Evolutionary conservation across 2,329 filamentous ascomycete species (phyloP).

Genomic region (Diaporthe sp.): DNA sequence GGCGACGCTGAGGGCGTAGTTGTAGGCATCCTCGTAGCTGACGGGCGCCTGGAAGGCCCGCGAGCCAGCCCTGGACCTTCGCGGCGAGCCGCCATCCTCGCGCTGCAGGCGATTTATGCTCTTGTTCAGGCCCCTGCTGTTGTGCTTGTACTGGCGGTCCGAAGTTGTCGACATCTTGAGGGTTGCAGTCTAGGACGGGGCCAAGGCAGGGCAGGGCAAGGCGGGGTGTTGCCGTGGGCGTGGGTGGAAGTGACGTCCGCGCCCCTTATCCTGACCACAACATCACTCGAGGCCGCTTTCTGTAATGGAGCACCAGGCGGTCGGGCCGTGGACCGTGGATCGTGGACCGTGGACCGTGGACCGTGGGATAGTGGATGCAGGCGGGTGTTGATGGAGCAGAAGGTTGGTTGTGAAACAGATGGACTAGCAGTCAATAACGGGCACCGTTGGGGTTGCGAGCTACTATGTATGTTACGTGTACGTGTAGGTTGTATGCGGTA

Average conservation of each 20-base stretch:
- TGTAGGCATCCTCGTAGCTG: conserved; percentile 86
- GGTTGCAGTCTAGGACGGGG: background rate
- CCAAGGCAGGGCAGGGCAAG: background rate
- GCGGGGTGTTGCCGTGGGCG: conserved; percentile 35
- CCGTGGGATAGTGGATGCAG: background rate
- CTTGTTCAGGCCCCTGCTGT: conserved; percentile 59
- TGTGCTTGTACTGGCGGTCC: conserved; percentile 61
- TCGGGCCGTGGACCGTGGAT: background rate
- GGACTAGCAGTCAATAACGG: background rate
- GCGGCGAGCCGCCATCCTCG: conserved; percentile 50
- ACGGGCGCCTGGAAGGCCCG: conserved; percentile 63
- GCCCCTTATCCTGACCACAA: conserved; percentile 40
- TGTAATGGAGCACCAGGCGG: conserved; percentile 1
- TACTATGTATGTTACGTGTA: background rate
- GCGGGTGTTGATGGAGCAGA: background rate
- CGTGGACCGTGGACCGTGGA: background rate
- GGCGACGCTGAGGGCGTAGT: conserved; percentile 89
- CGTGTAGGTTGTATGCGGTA: background rate
- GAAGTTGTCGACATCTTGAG: conserved; percentile 66
- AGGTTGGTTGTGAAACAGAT: conserved; percentile 18
- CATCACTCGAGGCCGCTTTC: conserved; percentile 34
- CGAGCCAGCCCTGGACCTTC: conserved; percentile 60
- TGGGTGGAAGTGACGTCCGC: conserved; percentile 41
- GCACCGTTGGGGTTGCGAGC: conserved; percentile 2
- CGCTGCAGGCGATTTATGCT: conserved; percentile 61